Conservation (phyloP, 805 yeast species). For the Suhomyces prunicola region DNA sequence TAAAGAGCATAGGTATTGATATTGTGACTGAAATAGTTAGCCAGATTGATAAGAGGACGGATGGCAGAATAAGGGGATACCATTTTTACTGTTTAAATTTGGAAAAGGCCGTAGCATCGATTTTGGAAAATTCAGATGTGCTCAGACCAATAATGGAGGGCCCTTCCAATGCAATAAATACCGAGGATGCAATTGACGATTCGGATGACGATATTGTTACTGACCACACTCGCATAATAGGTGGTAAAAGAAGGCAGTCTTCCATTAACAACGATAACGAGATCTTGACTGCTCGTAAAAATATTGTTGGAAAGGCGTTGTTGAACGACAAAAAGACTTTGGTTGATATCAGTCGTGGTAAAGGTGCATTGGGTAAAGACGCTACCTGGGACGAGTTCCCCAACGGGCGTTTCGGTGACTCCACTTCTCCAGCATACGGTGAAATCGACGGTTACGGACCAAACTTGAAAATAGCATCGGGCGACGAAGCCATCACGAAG, state of each 20-base stretch:
- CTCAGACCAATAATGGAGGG: constrained; percentile 45
- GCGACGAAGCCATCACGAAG: constrained; percentile 59
- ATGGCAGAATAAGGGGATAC: constrained; percentile 68
- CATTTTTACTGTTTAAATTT: constrained; percentile 92
- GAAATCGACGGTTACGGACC: constrained; percentile 98
- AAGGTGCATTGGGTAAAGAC: constrained; percentile 79
- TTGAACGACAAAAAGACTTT: constrained; percentile 48
- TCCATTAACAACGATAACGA: constrained; percentile 42
- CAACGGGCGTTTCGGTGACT: constrained; percentile 93
- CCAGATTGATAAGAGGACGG: constrained; percentile 50
- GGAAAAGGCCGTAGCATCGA: constrained; percentile 87
- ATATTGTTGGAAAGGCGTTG: constrained; percentile 24
- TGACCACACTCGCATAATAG: constrained; percentile 20
- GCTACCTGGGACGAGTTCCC: constrained; percentile 98
- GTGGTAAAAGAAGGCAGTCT: constrained; percentile 31
- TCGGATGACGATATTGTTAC: constrained; percentile 36
- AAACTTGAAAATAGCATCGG: constrained; percentile 65
- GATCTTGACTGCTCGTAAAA: constrained; percentile 21
- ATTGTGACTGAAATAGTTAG: constrained; percentile 62
- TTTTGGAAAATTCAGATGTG: constrained; percentile 60
- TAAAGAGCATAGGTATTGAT: constrained; percentile 80
- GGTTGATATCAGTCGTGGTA: constrained; percentile 77
- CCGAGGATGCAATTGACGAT: constrained; percentile 34
- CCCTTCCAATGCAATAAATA: constrained; percentile 19
- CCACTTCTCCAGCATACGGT: constrained; percentile 95